phyloP scores from a whole-genome alignment of 352 stramenopile species.

The Phytophthora foliorum region DNA sequence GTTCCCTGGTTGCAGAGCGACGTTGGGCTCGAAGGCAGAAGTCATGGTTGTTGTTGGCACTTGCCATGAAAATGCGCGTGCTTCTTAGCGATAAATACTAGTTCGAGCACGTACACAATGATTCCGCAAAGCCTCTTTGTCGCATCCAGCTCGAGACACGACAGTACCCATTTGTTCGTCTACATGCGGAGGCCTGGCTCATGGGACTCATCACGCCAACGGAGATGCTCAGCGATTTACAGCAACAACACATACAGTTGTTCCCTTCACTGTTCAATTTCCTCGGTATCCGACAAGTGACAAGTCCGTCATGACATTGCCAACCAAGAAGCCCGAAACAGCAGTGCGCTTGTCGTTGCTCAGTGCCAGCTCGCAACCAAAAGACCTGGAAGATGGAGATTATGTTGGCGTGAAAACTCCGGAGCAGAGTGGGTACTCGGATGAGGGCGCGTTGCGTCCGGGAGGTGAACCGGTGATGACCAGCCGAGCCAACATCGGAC shows the following conservation, averaged over 20 bases:
- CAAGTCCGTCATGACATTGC: slow-evolving; percentile 19
- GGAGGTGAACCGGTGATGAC: slow-evolving; percentile 46
- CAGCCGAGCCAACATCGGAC: slow-evolving; percentile 38
- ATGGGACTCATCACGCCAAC: slow-evolving; percentile 18
- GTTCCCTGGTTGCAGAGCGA: not conserved
- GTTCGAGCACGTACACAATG: not conserved
- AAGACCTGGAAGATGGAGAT: slow-evolving; percentile 37
- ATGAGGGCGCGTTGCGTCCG: slow-evolving; percentile 50
- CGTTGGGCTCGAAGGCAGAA: not conserved
- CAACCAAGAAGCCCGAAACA: slow-evolving; percentile 19
- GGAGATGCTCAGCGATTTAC: not conserved
- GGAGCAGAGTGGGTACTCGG: slow-evolving; percentile 34
- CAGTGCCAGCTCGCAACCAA: slow-evolving; percentile 22
- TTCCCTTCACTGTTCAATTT: slow-evolving; percentile 34
- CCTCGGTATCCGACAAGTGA: slow-evolving; percentile 9
- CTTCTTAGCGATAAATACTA: not conserved
- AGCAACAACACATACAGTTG: slow-evolving; percentile 8
- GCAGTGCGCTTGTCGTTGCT: slow-evolving; percentile 36
- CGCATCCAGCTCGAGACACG: not conserved
- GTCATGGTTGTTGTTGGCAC: not conserved
- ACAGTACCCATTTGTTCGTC: not conserved
- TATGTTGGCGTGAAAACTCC: slow-evolving; percentile 37
- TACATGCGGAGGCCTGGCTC: not conserved
- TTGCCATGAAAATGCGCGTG: not conserved
- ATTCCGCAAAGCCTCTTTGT: not conserved